Percentiles rank a stretch among this genome's conserved stretches.
Evolutionary conservation across 2,329 filamentous ascomycete species (phyloP).

Genomic region (Acrodontium crateriforme): DNA sequence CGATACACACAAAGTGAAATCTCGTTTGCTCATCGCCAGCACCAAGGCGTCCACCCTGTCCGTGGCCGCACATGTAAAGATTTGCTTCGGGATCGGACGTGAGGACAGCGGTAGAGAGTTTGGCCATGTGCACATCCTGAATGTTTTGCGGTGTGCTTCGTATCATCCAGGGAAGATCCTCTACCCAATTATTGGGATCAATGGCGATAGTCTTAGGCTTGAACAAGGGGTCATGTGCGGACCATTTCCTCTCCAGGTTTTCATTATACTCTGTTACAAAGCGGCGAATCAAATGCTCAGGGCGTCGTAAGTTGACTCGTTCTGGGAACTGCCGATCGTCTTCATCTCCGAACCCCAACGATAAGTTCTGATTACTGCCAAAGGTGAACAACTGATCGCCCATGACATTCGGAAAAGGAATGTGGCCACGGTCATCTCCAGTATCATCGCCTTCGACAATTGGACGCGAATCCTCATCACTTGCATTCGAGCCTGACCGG

Average conservation of each 20-base stretch:
- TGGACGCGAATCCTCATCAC: conserved; percentile 34
- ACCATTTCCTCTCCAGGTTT: conserved; percentile 26
- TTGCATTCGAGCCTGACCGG: conserved; percentile 21
- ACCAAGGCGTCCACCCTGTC: conserved; percentile 76
- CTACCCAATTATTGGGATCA: conserved; percentile 20
- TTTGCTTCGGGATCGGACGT: conserved; percentile 82
- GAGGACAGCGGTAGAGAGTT: conserved; percentile 78
- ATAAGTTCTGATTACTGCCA: conserved; percentile 91
- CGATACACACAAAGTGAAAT: conserved; percentile 73
- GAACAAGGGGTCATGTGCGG: conserved; percentile 22
- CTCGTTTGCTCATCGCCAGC: conserved; percentile 80
- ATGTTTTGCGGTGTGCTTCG: conserved; percentile 59
- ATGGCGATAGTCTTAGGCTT: conserved; percentile 8
- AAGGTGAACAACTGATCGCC: conserved; percentile 89
- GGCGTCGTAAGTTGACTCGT: conserved; percentile 60
- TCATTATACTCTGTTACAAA: conserved; percentile 56
- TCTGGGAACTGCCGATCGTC: conserved; percentile 92
- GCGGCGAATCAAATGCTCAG: conserved; percentile 59
- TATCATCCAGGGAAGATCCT: conserved; percentile 58
- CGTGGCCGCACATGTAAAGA: conserved; percentile 83
- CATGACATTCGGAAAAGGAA: conserved; percentile 25
- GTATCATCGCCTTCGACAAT: conserved; percentile 28
- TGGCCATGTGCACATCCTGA: conserved; percentile 75
- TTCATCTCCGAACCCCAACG: conserved; percentile 84
- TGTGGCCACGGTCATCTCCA: conserved; percentile 26